These are phyloP conservation scores for Rhinocladiella mackenziei DNA, from an alignment of 2,329 filamentous ascomycete genomes.

Conservation along the genomic window DNA sequence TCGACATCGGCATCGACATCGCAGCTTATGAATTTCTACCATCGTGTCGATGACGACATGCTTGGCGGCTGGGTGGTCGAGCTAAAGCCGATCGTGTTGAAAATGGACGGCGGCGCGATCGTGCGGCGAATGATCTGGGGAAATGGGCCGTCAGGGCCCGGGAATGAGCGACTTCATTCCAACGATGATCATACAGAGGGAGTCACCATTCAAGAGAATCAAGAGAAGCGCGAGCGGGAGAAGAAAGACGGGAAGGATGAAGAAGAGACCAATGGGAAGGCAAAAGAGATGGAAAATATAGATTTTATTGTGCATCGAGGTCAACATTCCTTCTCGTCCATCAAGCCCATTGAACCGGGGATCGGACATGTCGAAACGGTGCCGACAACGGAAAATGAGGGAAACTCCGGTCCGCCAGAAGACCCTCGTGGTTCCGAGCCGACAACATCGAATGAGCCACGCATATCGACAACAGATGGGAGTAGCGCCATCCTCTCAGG, in stretches of 20 bases:
- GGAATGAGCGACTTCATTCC: background rate
- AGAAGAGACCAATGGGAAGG: too few species aligned
- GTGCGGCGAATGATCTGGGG: slow-evolving; percentile 24
- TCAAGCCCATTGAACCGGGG: too few species aligned
- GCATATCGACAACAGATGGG: too few species aligned
- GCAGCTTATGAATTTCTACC: slow-evolving; percentile 12
- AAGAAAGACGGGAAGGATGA: background rate
- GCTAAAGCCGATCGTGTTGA: slow-evolving; percentile 22
- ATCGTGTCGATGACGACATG: slow-evolving; percentile 6
- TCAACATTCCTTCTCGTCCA: too few species aligned
- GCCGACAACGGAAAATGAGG: too few species aligned
- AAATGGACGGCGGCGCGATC: slow-evolving; percentile 22
- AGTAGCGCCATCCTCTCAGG: too few species aligned
- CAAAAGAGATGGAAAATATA: too few species aligned
- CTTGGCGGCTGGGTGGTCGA: slow-evolving; percentile 16
- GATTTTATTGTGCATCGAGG: too few species aligned
- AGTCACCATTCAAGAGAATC: background rate
- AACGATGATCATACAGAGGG: background rate
- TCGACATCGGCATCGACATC: background rate
- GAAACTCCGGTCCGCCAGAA: too few species aligned
- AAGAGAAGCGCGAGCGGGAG: background rate
- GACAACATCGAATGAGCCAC: too few species aligned
- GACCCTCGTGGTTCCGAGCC: too few species aligned
- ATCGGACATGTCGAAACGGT: too few species aligned
- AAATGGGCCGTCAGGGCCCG: background rate